Conservation (phyloP, 768 basidiomycete genomes). For the Coprinopsis cinerea region DNA sequence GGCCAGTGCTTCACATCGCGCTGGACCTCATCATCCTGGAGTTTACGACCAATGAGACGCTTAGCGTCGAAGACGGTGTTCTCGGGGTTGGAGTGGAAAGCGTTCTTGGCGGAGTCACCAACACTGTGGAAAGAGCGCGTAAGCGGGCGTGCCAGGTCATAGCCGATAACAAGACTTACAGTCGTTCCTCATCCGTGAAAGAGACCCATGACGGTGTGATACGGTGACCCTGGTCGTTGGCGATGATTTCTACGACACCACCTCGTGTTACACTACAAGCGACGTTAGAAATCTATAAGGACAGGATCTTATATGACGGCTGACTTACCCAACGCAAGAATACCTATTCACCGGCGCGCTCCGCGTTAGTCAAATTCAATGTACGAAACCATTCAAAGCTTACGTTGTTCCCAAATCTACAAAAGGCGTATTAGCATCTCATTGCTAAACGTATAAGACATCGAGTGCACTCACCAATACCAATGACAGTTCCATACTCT, state of each 20-base stretch:
- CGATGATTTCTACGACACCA: constrained; percentile 85
- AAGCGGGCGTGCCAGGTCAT: neutral
- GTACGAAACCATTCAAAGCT: constrained; percentile 13
- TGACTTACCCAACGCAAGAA: constrained; percentile 88
- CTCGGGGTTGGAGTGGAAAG: constrained; percentile 81
- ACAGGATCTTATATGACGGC: neutral
- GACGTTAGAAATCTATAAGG: neutral
- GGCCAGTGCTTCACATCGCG: constrained; percentile 91
- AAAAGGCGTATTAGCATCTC: constrained; percentile 11
- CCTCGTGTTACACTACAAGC: constrained; percentile 66
- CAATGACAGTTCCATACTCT: constrained; percentile 90
- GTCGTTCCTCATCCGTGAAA: constrained; percentile 75
- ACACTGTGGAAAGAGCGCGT: constrained; percentile 42
- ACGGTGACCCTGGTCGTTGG: constrained; percentile 86
- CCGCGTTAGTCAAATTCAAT: constrained; percentile 18
- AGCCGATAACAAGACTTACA: constrained; percentile 32
- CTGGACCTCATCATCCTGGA: constrained; percentile 74
- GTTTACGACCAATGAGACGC: constrained; percentile 85
- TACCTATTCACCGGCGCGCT: constrained; percentile 47
- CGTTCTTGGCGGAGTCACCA: constrained; percentile 96
- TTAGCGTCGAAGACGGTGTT: constrained; percentile 98
- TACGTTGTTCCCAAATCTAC: constrained; percentile 91
- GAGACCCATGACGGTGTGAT: constrained; percentile 87
- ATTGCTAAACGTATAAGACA: neutral
- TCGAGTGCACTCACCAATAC: constrained; percentile 64